phyloP scores from a whole-genome alignment of 257 asterid species.

The Solanum raphanifolium region DNA sequence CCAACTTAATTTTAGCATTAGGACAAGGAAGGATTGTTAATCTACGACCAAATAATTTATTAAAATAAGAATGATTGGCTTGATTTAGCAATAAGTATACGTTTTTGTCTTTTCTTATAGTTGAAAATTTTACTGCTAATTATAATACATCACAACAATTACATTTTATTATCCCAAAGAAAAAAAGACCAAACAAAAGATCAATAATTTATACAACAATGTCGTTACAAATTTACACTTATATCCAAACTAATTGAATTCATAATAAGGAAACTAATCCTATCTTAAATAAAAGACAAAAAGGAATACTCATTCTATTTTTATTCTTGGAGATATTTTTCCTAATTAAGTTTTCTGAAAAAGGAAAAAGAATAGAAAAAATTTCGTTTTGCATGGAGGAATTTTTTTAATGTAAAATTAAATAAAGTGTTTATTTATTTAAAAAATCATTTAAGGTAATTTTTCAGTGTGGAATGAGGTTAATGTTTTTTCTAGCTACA shows the following conservation, averaged over 20 bases:
- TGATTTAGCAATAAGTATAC: background rate
- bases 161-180: background rate
- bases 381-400: background rate
- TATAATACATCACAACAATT: background rate
- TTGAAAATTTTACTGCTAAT: background rate
- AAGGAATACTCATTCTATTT: background rate
- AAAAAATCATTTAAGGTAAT: background rate
- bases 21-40: background rate
- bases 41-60: background rate
- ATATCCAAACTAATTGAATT: background rate
- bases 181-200: background rate
- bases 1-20: background rate
- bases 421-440: background rate
- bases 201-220: background rate
- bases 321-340: background rate
- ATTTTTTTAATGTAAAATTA: background rate
- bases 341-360: background rate
- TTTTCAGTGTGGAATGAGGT: background rate
- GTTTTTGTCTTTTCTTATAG: background rate
- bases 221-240: background rate
- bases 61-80: background rate
- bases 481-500: background rate
- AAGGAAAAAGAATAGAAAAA: background rate
- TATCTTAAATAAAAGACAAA: background rate
- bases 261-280: background rate